Percentiles rank a stretch among this genome's conserved stretches.
Conservation (phyloP, 208 protist genomes). For the Borovskyia barvae region DNA sequence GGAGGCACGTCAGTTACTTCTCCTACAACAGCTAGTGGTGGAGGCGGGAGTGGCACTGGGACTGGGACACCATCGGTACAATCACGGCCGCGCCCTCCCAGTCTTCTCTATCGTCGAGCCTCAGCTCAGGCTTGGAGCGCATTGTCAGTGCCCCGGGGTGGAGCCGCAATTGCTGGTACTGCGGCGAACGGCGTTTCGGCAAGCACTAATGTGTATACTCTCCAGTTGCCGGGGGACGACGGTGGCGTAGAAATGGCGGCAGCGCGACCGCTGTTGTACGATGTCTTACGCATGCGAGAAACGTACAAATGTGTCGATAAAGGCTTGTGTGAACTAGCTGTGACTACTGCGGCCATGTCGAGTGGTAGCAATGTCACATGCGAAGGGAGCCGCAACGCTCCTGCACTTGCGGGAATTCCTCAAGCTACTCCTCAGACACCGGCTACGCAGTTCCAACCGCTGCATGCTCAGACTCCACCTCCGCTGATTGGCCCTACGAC, state of each 20-base stretch:
- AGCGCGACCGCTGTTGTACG: slow-evolving; percentile 42
- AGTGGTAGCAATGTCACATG: too few relatives aligned
- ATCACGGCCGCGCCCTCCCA: slow-evolving; percentile 10
- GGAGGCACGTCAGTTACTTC: neutral
- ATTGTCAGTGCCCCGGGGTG: neutral
- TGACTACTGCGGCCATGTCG: too few relatives aligned
- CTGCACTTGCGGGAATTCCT: too few relatives aligned
- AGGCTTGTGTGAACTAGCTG: slow-evolving; percentile 41
- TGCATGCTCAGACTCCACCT: slow-evolving; percentile 1
- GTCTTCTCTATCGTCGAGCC: slow-evolving; percentile 10
- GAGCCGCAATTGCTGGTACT: neutral
- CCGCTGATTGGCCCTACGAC: slow-evolving; percentile 28
- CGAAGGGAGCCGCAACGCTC: too few relatives aligned
- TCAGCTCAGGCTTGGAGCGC: neutral
- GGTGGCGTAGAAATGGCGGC: slow-evolving; percentile 77
- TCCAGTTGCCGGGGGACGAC: slow-evolving; percentile 69
- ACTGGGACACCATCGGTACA: neutral
- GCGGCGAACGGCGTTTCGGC: neutral
- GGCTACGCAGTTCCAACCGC: too few relatives aligned
- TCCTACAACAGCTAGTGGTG: neutral
- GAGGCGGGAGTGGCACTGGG: neutral
- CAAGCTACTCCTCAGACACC: too few relatives aligned
- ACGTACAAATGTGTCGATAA: slow-evolving; percentile 73
- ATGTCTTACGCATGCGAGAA: slow-evolving; percentile 49
- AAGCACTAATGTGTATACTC: slow-evolving; percentile 35